phyloP scores from a whole-genome alignment of 371 early-diverging fungal species.

The Mucor plumbeus region DNA sequence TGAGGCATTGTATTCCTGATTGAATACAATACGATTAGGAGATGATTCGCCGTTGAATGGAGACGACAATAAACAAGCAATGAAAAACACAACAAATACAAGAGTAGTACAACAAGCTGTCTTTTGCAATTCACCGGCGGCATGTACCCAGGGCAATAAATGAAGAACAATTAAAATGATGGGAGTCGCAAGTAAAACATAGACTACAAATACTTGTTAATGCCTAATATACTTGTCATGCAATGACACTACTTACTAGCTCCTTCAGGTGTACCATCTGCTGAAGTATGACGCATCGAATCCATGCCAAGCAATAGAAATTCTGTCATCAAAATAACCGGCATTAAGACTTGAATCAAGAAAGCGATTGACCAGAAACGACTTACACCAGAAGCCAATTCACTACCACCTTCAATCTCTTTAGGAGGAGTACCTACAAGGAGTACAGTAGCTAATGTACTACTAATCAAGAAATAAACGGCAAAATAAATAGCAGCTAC shows the following conservation, averaged over 20 bases:
- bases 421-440: constrained; percentile 8
- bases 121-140: constrained; percentile 26
- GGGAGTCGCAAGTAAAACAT: constrained; percentile 33
- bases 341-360: constrained; percentile 42
- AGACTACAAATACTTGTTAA: constrained; percentile 26
- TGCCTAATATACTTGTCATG: too few species aligned
- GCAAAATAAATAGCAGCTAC: constrained; percentile 46
- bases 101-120: constrained; percentile 6
- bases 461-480: constrained; percentile 47
- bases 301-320: constrained; percentile 45
- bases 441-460: constrained; percentile 37
- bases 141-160: constrained; percentile 42
- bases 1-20: constrained; percentile 33
- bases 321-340: constrained; percentile 47
- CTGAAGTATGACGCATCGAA: constrained; percentile 55
- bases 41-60: constrained; percentile 29
- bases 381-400: constrained; percentile 1
- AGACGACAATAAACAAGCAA: constrained; percentile 9
- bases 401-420: constrained; percentile 4
- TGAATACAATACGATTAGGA: constrained; percentile 40
- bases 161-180: constrained; percentile 30
- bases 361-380: constrained; percentile 36
- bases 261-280: constrained; percentile 59
- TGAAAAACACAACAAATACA: constrained; percentile 26
- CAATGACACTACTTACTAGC: constrained; percentile 34